Evolutionary conservation across 371 early-diverging fungal genomes (phyloP).

Genomic region (Apophysomyces trapeziformis): DNA sequence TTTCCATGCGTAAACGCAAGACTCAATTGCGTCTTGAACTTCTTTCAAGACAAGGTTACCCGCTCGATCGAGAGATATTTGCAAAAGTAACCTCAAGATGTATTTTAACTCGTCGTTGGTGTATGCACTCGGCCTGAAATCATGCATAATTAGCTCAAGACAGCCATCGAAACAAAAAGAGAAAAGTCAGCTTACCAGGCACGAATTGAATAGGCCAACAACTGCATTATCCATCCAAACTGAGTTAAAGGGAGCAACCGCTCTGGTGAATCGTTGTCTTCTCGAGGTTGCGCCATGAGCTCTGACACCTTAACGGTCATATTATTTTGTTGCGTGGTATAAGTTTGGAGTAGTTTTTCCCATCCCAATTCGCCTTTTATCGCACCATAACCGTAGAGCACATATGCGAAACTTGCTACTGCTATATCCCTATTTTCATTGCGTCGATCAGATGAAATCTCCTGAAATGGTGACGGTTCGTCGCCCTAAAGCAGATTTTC

Average conservation of each 20-base stretch:
- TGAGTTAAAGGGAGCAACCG: conserved; percentile 34
- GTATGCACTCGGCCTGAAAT: conserved; percentile 36
- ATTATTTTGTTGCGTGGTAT: background rate
- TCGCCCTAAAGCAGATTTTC: background rate
- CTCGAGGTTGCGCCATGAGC: too few species aligned
- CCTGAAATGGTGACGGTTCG: conserved; percentile 14
- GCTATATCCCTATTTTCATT: conserved; percentile 19
- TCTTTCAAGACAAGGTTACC: conserved; percentile 29
- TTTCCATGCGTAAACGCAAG: conserved; percentile 26
- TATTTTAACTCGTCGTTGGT: conserved; percentile 24
- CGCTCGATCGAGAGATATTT: conserved; percentile 35
- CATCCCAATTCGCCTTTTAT: conserved; percentile 14
- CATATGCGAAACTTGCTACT: conserved; percentile 16
- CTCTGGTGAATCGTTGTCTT: background rate
- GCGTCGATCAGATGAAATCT: background rate
- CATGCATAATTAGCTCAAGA: background rate
- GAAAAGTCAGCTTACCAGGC: conserved; percentile 18
- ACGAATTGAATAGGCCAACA: conserved; percentile 40
- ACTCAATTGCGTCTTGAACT: conserved; percentile 37
- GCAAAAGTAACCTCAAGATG: conserved; percentile 29
- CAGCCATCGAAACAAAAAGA: background rate
- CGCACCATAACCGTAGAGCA: conserved; percentile 23
- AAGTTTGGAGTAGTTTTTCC: background rate
- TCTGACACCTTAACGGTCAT: background rate
- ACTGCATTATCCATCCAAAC: conserved; percentile 32